These are phyloP conservation scores for Trichophyton verrucosum DNA, from an alignment of 2,329 filamentous ascomycete genomes.

Conservation along the genomic window DNA sequence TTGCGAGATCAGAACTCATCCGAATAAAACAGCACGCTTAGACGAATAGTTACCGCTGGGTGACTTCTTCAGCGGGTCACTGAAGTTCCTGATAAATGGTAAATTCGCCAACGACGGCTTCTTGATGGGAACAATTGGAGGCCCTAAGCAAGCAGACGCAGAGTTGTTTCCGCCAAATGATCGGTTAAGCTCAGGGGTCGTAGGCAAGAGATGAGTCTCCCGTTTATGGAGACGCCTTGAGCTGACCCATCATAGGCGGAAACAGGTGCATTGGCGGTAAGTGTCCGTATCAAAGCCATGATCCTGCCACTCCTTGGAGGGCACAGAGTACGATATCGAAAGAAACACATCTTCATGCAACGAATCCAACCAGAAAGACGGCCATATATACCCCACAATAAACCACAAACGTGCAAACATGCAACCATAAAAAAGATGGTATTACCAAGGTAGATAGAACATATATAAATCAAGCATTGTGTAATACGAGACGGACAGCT, in stretches of 20 bases:
- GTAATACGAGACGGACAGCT: background rate
- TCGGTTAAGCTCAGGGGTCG: background rate
- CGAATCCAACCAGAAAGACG: background rate
- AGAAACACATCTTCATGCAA: background rate
- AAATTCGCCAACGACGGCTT: constrained; percentile 34
- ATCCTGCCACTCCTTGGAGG: background rate
- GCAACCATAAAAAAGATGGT: background rate
- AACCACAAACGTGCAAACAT: too few relatives aligned
- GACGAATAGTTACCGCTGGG: constrained; percentile 50
- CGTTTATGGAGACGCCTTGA: background rate
- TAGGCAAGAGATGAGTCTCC: background rate
- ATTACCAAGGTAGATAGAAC: background rate
- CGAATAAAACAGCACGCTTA: background rate
- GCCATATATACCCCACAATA: too few relatives aligned
- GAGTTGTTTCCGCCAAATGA: background rate
- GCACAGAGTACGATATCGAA: background rate
- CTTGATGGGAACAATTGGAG: background rate
- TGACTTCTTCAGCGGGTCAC: constrained; percentile 54
- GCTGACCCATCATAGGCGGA: background rate
- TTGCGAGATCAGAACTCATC: background rate
- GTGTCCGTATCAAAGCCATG: background rate
- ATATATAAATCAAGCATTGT: background rate
- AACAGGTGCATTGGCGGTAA: background rate
- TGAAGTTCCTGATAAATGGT: constrained; percentile 52
- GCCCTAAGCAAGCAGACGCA: background rate